Base-by-base conservation (phyloP, 2,329 filamentous ascomycete species). In the Sclerotinia minor region DNA sequence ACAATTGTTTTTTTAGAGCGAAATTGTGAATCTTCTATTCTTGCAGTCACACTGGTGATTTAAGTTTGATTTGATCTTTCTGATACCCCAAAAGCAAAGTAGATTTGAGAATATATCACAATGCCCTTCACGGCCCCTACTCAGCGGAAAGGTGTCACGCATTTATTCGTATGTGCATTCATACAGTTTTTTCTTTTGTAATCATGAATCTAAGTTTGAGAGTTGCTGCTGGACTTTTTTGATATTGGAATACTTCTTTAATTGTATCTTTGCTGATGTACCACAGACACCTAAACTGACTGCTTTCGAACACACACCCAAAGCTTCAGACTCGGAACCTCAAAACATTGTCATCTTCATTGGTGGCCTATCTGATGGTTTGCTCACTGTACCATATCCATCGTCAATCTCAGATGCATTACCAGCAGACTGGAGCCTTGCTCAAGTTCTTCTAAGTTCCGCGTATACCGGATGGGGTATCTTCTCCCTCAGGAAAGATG, bases 311-410 rank as follows among this genome's bases (percentile, higher is more conserved):
- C 73, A 77, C 64, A 72, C 69, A 29, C 71, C 76, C 4, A 67
- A 68, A 35, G 50, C 67, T 41, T 58, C 67, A 5, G n/a, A 68
- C 19, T 54, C 64, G 29, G n/a, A 64, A 13, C 53, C 74, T 54
- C 76, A 78, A 61, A 81, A 85, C 76, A 80, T 81, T 3, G 71
- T 87, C 53, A 76, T 87, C 68, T 86, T 82, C 77, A 79, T 87
- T 65, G 84, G 83, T 67, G 85, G 85, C 49, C 80, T 87, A 38
- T 81, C 79, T 54, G 84, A 86, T 73, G 83, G 83, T 26, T 77
- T 84, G 35, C 78, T 82, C 54, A 83, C 81, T 3, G 80, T 84
- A 15, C 72, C 77, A 1, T 87, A 86, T 73, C 78, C 82, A 0
- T 72, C 79, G 45, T 69, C 73, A 0, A 78, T 87, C 45, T 70